Evolutionary conservation across 1,139 yeast genomes (phyloP), one percentile per base, ranked within the genome.

Genomic region (Suhomyces yuchorum): DNA sequence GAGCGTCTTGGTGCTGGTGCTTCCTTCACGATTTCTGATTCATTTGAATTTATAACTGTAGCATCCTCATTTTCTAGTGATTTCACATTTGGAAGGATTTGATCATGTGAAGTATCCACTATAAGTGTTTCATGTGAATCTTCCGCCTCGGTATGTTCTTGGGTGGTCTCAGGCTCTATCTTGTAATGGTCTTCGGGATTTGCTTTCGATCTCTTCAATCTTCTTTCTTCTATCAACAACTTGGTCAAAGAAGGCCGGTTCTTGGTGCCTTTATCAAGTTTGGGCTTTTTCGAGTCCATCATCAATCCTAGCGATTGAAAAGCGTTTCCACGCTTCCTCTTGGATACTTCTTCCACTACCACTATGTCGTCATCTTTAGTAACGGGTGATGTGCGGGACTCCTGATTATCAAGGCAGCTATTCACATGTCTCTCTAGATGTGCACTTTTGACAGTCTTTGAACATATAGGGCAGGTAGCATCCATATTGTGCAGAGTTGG

Each of bases 341-440:
- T 40, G 28, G 47, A 9, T n/a, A 19, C 37, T 12, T 39, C 48
- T 19, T 40, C 47, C 22, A 32, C 40, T 12, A 44, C 45, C 11
- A 40, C 39, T n/a, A 34, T 47, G 8, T 30, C 49, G 3, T 40
- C 48, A 11, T 48, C 52, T 32, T 48, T 39, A 5, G 39, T 32
- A 1, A 43, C 34, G 9, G 47, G 28, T 9, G 37, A 12, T 1
- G 15, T 11, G 9, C 39, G 40, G 18, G 45, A 42, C 36, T 57
- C 65, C 26, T 54, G 62, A 4, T 58, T 56, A 43, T 71, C 77
- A 46, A 71, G 59, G 48, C 77, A 71, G 12, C 57, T 49, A 48
- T 75, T 75, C 9, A 74, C 80, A 49, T 75, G 80, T n/a, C 68
- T 57, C 50, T 73, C 77, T 11, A 75, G 60, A 12, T 62, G 57